These are phyloP conservation scores for Penicillium sp. DNA, from an alignment of 2,329 filamentous ascomycete genomes.

Conservation along the genomic window DNA sequence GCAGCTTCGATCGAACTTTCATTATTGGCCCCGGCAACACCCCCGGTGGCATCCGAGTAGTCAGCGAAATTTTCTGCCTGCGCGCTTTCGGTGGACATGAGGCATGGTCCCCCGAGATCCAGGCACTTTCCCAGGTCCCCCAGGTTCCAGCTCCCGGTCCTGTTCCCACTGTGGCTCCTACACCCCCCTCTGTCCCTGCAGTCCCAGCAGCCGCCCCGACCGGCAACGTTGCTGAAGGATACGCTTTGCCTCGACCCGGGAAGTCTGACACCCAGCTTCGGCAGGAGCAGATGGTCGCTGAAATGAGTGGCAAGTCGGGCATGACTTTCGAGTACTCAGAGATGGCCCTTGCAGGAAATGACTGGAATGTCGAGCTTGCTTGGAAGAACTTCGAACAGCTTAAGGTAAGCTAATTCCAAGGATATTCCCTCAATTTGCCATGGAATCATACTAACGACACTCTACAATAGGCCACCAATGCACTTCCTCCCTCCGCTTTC, in stretches of 20 bases:
- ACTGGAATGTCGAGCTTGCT: slow-evolving; percentile 77
- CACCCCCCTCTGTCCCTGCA: slow-evolving; percentile 19
- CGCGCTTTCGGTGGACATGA: slow-evolving; percentile 63
- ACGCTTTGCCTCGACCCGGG: slow-evolving; percentile 44
- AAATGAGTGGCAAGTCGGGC: slow-evolving; percentile 73
- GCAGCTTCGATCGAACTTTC: slow-evolving; percentile 81
- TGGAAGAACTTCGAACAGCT: slow-evolving; percentile 72
- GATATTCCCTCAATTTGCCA: not conserved
- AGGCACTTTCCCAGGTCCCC: slow-evolving; percentile 31
- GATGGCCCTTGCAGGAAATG: slow-evolving; percentile 75
- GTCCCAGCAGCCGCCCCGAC: slow-evolving; percentile 21
- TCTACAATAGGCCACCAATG: slow-evolving; percentile 33
- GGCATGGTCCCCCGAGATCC: slow-evolving; percentile 50
- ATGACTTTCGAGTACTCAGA: slow-evolving; percentile 78
- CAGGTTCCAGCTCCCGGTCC: slow-evolving; percentile 17
- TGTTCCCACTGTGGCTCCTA: slow-evolving; percentile 9
- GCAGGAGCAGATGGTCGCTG: slow-evolving; percentile 66
- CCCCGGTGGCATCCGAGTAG: slow-evolving; percentile 67
- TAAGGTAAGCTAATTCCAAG: slow-evolving; percentile 55
- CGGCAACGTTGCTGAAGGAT: slow-evolving; percentile 36
- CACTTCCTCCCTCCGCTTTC: slow-evolving; percentile 55
- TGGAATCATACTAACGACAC: slow-evolving; percentile 20
- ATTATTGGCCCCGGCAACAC: slow-evolving; percentile 72
- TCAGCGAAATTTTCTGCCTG: slow-evolving; percentile 76
- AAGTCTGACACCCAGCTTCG: slow-evolving; percentile 55